Conservation (phyloP, 148 eudicot species). For the Cornus florida region DNA sequence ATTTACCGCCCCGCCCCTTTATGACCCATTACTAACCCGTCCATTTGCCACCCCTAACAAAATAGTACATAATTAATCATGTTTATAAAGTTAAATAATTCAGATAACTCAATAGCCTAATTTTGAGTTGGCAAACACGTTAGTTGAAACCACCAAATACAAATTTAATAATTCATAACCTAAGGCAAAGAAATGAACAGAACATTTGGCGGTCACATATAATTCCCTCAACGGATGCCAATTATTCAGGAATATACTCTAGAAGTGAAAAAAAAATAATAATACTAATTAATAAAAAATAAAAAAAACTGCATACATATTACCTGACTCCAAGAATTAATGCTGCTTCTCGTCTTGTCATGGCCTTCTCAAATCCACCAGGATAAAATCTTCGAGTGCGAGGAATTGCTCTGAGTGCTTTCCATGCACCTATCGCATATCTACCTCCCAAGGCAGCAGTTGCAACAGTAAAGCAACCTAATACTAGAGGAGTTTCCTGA, state of each 20-base stretch:
- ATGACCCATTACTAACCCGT: no score
- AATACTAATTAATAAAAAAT: no score
- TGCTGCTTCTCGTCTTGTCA: not conserved
- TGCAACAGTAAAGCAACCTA: not conserved
- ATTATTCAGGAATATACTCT: not conserved
- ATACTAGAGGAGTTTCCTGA: not conserved
- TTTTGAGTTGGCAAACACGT: not conserved
- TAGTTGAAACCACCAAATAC: not conserved
- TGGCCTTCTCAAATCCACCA: not conserved
- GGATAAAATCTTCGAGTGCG: not conserved
- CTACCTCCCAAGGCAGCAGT: not conserved
- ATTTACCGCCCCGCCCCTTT: no score
- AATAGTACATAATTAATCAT: not conserved
- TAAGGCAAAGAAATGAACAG: no score
- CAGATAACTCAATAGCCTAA: no score
- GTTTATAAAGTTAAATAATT: no score
- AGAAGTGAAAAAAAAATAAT: not conserved
- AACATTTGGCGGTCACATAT: no score
- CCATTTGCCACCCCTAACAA: no score
- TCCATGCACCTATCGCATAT: not conserved
- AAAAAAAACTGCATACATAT: no score
- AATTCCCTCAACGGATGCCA: not conserved
- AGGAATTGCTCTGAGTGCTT: not conserved
- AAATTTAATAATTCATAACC: not conserved
- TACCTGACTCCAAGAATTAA: not conserved